These are phyloP conservation scores for Pythium biforme DNA, from an alignment of 352 stramenopile genomes.

Conservation along the genomic window DNA sequence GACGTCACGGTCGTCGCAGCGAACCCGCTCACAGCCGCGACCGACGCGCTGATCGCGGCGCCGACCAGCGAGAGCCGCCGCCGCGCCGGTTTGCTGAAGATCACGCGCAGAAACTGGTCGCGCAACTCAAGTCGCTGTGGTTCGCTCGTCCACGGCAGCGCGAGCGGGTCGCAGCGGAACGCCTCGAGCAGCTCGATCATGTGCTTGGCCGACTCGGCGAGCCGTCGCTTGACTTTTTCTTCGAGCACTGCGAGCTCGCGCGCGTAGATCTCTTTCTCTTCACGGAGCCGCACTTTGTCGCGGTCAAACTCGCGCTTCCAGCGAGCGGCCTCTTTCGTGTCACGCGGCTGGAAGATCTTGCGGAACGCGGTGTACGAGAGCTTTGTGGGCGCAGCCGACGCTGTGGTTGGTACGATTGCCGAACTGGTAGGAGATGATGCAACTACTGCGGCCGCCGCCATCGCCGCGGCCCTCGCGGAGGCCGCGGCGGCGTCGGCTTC, in stretches of 20 bases:
- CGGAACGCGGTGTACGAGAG: constrained; percentile 68
- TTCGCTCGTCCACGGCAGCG: constrained; percentile 58
- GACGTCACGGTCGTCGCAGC: not conserved
- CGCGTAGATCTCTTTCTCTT: constrained; percentile 75
- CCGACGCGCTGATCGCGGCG: constrained; percentile 8
- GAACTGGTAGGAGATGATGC: not conserved
- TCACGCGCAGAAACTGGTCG: constrained; percentile 50
- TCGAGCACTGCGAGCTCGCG: constrained; percentile 63
- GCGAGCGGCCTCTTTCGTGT: constrained; percentile 40
- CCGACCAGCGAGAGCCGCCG: constrained; percentile 26
- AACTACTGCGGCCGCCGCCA: not conserved
- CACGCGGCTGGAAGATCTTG: constrained; percentile 60
- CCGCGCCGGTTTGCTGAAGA: constrained; percentile 58
- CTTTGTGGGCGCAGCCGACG: not conserved
- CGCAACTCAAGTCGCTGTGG: constrained; percentile 49
- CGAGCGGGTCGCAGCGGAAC: constrained; percentile 49
- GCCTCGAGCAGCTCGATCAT: constrained; percentile 65
- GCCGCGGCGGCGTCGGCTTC: constrained; percentile 8
- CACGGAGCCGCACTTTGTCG: constrained; percentile 44
- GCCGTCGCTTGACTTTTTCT: constrained; percentile 70
- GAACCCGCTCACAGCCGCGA: not conserved
- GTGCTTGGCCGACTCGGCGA: constrained; percentile 66
- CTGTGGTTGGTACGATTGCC: no score
- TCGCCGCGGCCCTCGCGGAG: not conserved
- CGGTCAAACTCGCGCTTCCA: constrained; percentile 77